Evolutionary conservation across 768 basidiomycete species (phyloP).

Genomic region (Lactifluus piperatus): DNA sequence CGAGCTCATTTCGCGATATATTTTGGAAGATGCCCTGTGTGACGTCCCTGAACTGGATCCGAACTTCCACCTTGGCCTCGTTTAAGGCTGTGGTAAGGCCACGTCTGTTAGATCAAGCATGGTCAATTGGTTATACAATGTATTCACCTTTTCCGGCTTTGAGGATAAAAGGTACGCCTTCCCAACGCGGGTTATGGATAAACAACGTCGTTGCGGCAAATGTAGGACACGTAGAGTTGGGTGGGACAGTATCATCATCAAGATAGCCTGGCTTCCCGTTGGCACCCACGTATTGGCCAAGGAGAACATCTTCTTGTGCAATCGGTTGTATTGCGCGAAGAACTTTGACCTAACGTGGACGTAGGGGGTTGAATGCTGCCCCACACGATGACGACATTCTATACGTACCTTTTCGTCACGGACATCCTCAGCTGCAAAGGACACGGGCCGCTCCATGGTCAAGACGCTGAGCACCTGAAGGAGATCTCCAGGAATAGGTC

Average conservation of each 20-base stretch:
- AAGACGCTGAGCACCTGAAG: conserved; percentile 91
- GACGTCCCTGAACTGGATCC: conserved; percentile 97
- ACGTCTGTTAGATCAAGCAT: neutral
- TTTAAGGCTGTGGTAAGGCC: conserved; percentile 59
- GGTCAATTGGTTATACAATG: neutral
- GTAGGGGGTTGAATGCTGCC: conserved; percentile 19
- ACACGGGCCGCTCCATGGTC: conserved; percentile 97
- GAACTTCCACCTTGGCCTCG: conserved; percentile 97
- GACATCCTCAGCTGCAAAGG: conserved; percentile 94
- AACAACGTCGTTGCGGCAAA: conserved; percentile 85
- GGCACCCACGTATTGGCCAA: conserved; percentile 88
- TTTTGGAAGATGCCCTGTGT: conserved; percentile 95
- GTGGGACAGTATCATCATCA: conserved; percentile 93
- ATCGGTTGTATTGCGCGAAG: conserved; percentile 86
- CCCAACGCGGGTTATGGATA: conserved; percentile 96
- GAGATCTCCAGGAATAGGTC: conserved; percentile 49
- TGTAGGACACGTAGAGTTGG: conserved; percentile 86
- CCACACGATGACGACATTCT: neutral
- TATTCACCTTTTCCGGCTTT: conserved; percentile 90
- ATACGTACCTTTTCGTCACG: conserved; percentile 90
- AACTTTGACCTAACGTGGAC: conserved; percentile 74
- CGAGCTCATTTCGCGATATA: conserved; percentile 93
- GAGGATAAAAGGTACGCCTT: conserved; percentile 96
- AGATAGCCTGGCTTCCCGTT: conserved; percentile 98
- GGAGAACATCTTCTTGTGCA: conserved; percentile 63